Conservation (phyloP, 2,329 filamentous ascomycete species). For the Mollisia scopiformis region DNA sequence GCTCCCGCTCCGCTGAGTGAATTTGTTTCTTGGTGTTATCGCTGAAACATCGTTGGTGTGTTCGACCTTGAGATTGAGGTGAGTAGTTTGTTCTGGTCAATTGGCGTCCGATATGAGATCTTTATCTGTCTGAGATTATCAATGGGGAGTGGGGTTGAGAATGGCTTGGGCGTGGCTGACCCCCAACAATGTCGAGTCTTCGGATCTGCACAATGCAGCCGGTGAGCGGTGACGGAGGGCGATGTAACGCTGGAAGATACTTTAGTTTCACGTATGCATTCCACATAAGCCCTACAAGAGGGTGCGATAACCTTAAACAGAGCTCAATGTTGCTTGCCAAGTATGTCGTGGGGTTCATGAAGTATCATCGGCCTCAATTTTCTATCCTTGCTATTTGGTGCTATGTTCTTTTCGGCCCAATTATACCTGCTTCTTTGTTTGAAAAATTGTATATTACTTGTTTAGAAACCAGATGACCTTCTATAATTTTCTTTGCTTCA, state of each 20-base stretch:
- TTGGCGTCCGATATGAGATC: not conserved
- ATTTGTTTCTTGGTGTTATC: not conserved
- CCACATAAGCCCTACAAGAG: not conserved
- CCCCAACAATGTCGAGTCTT: not conserved
- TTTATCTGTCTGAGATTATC: not conserved
- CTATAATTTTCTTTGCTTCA: too few species aligned
- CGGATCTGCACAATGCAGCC: not conserved
- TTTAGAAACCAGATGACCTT: not conserved
- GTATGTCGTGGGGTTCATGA: not conserved
- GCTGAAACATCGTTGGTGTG: slow-evolving; percentile 3
- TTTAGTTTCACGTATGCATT: not conserved
- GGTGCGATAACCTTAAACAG: not conserved
- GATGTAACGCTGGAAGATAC: not conserved
- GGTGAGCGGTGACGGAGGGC: not conserved
- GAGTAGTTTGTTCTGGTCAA: not conserved
- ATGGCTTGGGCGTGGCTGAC: not conserved
- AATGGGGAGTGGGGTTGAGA: not conserved
- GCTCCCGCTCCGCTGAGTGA: not conserved
- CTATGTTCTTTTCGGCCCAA: not conserved
- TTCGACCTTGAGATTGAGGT: not conserved
- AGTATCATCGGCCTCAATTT: not conserved
- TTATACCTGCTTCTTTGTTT: not conserved
- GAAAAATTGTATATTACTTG: not conserved
- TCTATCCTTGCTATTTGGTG: not conserved
- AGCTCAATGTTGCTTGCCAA: not conserved